These are phyloP conservation scores for Ophiostoma sp. DNA, from an alignment of 2,329 filamentous ascomycete genomes.

Conservation along the genomic window DNA sequence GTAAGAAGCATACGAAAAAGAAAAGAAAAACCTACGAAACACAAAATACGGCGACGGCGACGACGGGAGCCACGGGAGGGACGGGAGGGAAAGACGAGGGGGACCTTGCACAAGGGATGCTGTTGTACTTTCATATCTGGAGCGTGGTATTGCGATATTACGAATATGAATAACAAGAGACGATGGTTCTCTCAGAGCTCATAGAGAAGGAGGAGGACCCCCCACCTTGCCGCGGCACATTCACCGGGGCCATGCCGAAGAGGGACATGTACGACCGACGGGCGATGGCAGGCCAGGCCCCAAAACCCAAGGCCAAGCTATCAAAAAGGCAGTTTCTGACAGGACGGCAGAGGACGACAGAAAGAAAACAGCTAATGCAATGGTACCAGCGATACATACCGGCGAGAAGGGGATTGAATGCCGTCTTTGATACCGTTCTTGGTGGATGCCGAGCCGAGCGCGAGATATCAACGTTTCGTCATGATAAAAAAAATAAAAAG, in stretches of 20 bases:
- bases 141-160: neutral
- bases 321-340: constrained; percentile 6
- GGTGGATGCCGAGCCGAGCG: neutral
- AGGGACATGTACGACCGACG: constrained; percentile 15
- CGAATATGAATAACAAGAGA: neutral
- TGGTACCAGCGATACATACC: neutral
- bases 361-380: neutral
- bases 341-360: constrained; percentile 2
- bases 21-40: neutral
- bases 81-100: neutral
- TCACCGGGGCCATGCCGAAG: constrained; percentile 15
- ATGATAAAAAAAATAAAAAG: neutral
- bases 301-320: neutral
- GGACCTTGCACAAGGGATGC: neutral
- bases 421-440: neutral
- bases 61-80: neutral
- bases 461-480: neutral
- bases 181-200: neutral
- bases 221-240: constrained; percentile 10
- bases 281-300: constrained; percentile 10
- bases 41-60: neutral
- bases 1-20: neutral
- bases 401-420: neutral
- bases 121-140: neutral
- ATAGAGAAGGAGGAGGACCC: neutral